These are phyloP conservation scores for Sarocladiaceae sp. DNA, from an alignment of 2,329 filamentous ascomycete species.

Conservation along the genomic window DNA sequence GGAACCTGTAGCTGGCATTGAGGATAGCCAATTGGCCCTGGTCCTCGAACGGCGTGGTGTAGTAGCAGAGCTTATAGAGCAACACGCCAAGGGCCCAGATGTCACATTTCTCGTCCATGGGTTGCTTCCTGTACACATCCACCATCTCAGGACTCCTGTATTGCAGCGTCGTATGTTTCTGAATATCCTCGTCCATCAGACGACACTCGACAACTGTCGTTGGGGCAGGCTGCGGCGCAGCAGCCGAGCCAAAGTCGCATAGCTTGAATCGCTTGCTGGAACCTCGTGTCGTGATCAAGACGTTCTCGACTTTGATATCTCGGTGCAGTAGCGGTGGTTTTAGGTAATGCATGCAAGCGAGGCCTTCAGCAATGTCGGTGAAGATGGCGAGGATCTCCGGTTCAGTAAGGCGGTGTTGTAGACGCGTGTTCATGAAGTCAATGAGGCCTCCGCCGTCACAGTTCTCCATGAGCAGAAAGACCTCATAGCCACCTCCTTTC, in stretches of 20 bases:
- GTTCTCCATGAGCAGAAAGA: conserved; percentile 97
- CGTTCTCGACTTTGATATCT: conserved; percentile 96
- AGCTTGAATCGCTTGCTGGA: conserved; percentile 80
- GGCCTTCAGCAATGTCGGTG: conserved; percentile 88
- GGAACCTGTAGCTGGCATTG: conserved; percentile 91
- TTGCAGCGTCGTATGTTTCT: conserved; percentile 93
- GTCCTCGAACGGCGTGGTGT: conserved; percentile 97
- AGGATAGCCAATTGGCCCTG: conserved; percentile 95
- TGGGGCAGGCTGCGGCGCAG: conserved; percentile 75
- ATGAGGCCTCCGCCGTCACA: conserved; percentile 93
- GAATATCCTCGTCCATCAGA: conserved; percentile 91
- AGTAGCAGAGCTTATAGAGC: conserved; percentile 97
- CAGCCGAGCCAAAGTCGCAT: conserved; percentile 94
- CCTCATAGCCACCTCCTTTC: conserved; percentile 89
- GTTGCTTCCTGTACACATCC: conserved; percentile 91
- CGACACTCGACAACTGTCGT: conserved; percentile 83
- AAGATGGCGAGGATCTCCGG: conserved; percentile 98
- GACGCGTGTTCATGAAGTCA: conserved; percentile 98
- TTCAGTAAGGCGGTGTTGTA: conserved; percentile 94
- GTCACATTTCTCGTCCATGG: conserved; percentile 97
- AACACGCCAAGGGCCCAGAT: conserved; percentile 96
- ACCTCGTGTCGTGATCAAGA: conserved; percentile 70
- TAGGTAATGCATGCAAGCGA: conserved; percentile 98
- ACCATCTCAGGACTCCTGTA: conserved; percentile 99
- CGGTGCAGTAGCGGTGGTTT: conserved; percentile 88